Conservation (phyloP, 78 protist species). For the Bodo saltans region DNA sequence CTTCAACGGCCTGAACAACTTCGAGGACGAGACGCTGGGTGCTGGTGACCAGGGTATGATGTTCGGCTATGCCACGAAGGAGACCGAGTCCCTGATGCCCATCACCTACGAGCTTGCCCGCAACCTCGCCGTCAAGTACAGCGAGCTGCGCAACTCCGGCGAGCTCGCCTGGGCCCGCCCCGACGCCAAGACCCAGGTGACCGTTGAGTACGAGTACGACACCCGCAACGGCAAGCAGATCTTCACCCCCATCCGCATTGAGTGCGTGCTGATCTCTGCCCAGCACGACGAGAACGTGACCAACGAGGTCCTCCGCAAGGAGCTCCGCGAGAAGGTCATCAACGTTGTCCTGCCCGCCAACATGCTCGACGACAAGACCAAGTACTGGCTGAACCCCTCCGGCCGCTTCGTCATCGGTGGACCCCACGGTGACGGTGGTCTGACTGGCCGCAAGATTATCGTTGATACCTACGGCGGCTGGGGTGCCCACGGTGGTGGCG, state of each 20-base stretch:
- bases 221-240: constrained; percentile 44
- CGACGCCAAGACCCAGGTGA: constrained; percentile 99
- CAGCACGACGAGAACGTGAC: constrained; percentile 93
- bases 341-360: constrained; percentile 86
- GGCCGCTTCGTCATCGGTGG: constrained; percentile 98
- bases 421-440: constrained; percentile 99
- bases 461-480: constrained; percentile 99
- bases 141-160: constrained; percentile 88
- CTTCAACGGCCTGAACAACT: constrained; percentile 95
- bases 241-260: constrained; percentile 87
- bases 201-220: constrained; percentile 88
- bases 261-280: constrained; percentile 95
- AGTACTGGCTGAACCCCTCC: constrained; percentile 96
- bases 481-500: constrained; percentile 99
- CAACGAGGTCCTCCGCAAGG: constrained; percentile 77
- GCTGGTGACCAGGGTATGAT: constrained; percentile 99
- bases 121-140: constrained; percentile 71
- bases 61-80: constrained; percentile 99
- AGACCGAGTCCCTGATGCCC: constrained; percentile 93
- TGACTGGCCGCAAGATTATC: constrained; percentile 99
- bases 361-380: constrained; percentile 88
- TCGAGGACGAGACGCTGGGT: constrained; percentile 81
- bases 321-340: constrained; percentile 79
- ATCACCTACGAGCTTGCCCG: constrained; percentile 89
- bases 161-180: constrained; percentile 92